phyloP scores from a whole-genome alignment of 2,329 filamentous ascomycete genomes.

The Biscogniauxia marginata region DNA sequence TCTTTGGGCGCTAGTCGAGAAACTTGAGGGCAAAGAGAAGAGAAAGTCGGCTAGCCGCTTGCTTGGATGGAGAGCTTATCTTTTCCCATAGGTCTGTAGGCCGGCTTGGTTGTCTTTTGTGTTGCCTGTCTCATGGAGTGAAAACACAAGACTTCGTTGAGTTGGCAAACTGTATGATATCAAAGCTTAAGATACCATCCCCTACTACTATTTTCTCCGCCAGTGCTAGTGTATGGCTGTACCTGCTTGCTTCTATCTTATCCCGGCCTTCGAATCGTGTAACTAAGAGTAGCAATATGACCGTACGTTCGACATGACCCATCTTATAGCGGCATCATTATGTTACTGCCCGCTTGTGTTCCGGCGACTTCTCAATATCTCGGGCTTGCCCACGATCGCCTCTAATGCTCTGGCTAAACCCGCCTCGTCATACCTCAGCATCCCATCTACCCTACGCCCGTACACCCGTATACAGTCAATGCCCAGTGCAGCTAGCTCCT shows the following conservation, averaged over 20 bases:
- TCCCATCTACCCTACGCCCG: conserved; percentile 58
- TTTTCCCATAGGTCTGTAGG: conserved; percentile 15
- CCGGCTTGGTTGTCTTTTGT: conserved; percentile 1
- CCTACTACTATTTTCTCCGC: conserved; percentile 2
- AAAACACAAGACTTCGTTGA: conserved; percentile 12
- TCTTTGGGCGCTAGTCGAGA: background rate
- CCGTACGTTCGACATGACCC: background rate
- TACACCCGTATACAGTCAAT: conserved; percentile 78
- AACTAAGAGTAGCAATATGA: no score
- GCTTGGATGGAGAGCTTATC: conserved; percentile 16
- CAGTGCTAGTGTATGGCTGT: conserved; percentile 3
- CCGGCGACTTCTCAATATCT: conserved; percentile 41
- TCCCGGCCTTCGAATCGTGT: background rate
- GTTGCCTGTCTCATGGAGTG: conserved; percentile 12
- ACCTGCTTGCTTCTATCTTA: background rate
- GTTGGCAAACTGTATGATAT: conserved; percentile 27
- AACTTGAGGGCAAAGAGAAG: conserved; percentile 6
- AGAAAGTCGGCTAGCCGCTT: conserved; percentile 4
- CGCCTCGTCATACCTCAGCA: conserved; percentile 71
- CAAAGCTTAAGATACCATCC: conserved; percentile 18
- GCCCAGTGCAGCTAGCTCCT: conserved; percentile 61
- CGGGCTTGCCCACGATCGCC: conserved; percentile 66
- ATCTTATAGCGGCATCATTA: background rate
- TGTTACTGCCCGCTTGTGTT: conserved; percentile 39
- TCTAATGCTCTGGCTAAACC: conserved; percentile 74